A percentile compares a stretch with the other conserved stretches of the same genome.
Evolutionary conservation across 805 yeast species (phyloP).

Genomic region (Kazachstania bromeliacearum): DNA sequence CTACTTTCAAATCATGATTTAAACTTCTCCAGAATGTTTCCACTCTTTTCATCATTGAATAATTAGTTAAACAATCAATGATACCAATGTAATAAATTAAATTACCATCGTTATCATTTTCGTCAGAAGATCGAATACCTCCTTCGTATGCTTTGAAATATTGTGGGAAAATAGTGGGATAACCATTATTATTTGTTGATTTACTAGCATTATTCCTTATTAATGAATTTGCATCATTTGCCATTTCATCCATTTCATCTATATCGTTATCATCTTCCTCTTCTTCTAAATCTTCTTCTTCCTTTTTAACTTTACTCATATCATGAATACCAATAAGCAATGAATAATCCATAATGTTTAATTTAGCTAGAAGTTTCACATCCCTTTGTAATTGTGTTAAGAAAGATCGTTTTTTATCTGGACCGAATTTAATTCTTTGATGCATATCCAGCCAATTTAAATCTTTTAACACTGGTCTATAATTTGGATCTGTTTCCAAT

Average conservation of each 20-base stretch:
- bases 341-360: constrained; percentile 94
- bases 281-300: constrained; percentile 23
- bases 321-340: constrained; percentile 83
- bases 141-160: constrained; percentile 74
- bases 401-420: constrained; percentile 49
- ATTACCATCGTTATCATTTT: constrained; percentile 40
- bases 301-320: constrained; percentile 43
- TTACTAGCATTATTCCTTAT: not conserved
- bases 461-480: constrained; percentile 62
- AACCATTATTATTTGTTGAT: not conserved
- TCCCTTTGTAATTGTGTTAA: constrained; percentile 66
- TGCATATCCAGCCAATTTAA: constrained; percentile 72
- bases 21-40: constrained; percentile 83
- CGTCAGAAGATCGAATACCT: constrained; percentile 67
- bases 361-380: constrained; percentile 56
- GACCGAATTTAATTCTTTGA: constrained; percentile 65
- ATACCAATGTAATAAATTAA: constrained; percentile 84
- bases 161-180: constrained; percentile 13
- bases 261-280: constrained; percentile 3
- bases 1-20: constrained; percentile 54
- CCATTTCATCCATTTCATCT: not conserved
- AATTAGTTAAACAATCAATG: constrained; percentile 84
- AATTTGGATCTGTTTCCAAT: constrained; percentile 17
- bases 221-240: not conserved
- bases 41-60: constrained; percentile 58